Conservation (phyloP, 192 early-diverging fungal genomes). For the Coemansia umbellata region DNA sequence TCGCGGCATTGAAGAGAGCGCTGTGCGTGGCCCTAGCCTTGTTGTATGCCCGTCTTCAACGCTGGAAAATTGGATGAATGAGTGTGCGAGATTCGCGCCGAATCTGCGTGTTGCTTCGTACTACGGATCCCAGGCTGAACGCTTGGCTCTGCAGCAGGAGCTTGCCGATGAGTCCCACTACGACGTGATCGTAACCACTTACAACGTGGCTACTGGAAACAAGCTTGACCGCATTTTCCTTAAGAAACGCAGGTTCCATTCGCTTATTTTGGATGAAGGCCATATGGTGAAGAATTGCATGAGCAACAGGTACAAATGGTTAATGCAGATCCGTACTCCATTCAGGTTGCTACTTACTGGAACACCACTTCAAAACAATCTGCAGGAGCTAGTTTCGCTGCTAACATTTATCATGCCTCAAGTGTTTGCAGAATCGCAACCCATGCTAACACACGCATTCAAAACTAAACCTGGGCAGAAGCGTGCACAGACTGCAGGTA, state of each 20-base stretch:
- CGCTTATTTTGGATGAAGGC: constrained; percentile 85
- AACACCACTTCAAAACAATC: constrained; percentile 83
- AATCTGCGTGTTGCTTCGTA: constrained; percentile 56
- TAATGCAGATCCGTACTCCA: constrained; percentile 60
- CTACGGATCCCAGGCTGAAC: constrained; percentile 59
- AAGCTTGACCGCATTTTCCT: constrained; percentile 73
- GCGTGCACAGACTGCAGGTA: constrained; percentile 1
- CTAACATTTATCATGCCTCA: constrained; percentile 84
- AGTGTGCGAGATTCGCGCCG: constrained; percentile 70
- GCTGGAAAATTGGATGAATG: constrained; percentile 87
- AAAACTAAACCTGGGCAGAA: constrained; percentile 24
- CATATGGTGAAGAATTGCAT: constrained; percentile 89
- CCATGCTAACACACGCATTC: constrained; percentile 42
- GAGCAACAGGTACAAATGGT: constrained; percentile 70
- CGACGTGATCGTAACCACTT: constrained; percentile 78
- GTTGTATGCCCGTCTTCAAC: constrained; percentile 87
- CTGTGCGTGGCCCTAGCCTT: constrained; percentile 60
- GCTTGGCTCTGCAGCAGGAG: constrained; percentile 53
- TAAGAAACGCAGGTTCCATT: constrained; percentile 56
- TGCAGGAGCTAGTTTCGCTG: constrained; percentile 81
- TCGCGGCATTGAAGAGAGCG: constrained; percentile 29
- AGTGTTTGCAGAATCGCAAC: constrained; percentile 59
- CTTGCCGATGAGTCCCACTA: constrained; percentile 50
- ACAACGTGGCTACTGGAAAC: constrained; percentile 68
- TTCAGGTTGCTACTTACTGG: constrained; percentile 77